Percentiles rank a stretch among this genome's conserved stretches.
Evolutionary conservation across 1,139 yeast genomes (phyloP).

Genomic region (Kodamaea fungicola): DNA sequence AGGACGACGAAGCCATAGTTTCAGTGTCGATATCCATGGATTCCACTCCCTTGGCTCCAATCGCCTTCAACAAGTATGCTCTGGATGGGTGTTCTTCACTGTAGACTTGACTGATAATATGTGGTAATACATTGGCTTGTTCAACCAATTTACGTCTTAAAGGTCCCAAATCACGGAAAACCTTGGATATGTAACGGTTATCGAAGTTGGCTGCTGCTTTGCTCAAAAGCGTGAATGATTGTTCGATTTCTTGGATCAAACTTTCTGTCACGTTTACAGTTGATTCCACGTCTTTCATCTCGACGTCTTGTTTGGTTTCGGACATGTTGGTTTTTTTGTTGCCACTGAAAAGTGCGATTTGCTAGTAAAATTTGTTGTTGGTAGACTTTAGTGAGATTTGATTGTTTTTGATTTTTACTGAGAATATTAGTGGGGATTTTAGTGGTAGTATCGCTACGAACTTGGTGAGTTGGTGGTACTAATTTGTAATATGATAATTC

Average conservation of each 20-base stretch:
- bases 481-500: no score
- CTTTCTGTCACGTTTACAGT: conserved; percentile 12
- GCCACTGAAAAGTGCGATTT: conserved; percentile 1
- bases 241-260: conserved; percentile 45
- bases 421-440: no score
- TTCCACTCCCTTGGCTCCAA: conserved; percentile 20
- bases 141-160: conserved; percentile 63
- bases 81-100: conserved; percentile 44
- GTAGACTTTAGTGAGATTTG: no score
- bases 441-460: no score
- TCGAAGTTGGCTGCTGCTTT: conserved; percentile 79
- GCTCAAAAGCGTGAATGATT: conserved; percentile 51
- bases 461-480: no score
- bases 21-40: conserved; percentile 8
- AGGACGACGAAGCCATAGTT: conserved; percentile 21
- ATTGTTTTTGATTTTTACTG: no score
- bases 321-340: conserved; percentile 7
- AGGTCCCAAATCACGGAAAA: conserved; percentile 76
- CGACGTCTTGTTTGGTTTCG: conserved; percentile 20
- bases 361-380: no score
- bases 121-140: conserved; percentile 44
- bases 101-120: conserved; percentile 53
- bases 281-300: conserved; percentile 28
- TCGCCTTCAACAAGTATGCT: conserved; percentile 39
- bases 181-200: conserved; percentile 82